Evolutionary conservation across 208 protist species (phyloP).

Genomic region (Trypanosoma theileri): DNA sequence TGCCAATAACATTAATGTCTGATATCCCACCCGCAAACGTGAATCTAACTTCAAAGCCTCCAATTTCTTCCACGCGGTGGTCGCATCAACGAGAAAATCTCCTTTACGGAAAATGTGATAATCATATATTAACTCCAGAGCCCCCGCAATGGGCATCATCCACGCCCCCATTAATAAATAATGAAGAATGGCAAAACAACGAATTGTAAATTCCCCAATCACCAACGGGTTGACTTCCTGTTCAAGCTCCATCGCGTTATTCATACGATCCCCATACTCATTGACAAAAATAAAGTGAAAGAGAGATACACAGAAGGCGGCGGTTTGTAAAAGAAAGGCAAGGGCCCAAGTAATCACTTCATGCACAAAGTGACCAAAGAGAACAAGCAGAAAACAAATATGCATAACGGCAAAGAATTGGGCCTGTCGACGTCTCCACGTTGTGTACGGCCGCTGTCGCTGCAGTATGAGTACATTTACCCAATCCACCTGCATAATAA

Average conservation of each 20-base stretch:
- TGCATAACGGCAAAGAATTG: conserved; percentile 61
- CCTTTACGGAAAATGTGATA: conserved; percentile 37
- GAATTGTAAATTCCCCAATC: conserved; percentile 49
- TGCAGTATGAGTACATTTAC: conserved; percentile 53
- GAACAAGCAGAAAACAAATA: conserved; percentile 44
- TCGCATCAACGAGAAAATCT: conserved; percentile 60
- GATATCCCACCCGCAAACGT: conserved; percentile 43
- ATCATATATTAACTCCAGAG: conserved; percentile 63
- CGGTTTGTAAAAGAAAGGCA: conserved; percentile 55
- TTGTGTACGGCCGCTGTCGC: conserved; percentile 33
- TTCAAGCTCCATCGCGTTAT: conserved; percentile 63
- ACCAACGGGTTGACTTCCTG: conserved; percentile 52
- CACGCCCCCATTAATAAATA: conserved; percentile 37
- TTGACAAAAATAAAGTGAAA: conserved; percentile 41
- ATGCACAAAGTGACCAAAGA: conserved; percentile 39
- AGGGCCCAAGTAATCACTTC: conserved; percentile 41
- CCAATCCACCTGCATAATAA: conserved; percentile 73
- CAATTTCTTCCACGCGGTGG: conserved; percentile 69
- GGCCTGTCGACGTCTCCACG: conserved; percentile 34
- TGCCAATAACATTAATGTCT: conserved; percentile 36
- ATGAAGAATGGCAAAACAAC: conserved; percentile 54
- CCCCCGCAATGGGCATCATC: conserved; percentile 32
- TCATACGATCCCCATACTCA: conserved; percentile 55
- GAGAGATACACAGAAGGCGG: conserved; percentile 39
- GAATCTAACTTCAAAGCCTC: conserved; percentile 35